Conservation (phyloP, 2,329 filamentous ascomycete genomes). For the Diaporthe sp. region DNA sequence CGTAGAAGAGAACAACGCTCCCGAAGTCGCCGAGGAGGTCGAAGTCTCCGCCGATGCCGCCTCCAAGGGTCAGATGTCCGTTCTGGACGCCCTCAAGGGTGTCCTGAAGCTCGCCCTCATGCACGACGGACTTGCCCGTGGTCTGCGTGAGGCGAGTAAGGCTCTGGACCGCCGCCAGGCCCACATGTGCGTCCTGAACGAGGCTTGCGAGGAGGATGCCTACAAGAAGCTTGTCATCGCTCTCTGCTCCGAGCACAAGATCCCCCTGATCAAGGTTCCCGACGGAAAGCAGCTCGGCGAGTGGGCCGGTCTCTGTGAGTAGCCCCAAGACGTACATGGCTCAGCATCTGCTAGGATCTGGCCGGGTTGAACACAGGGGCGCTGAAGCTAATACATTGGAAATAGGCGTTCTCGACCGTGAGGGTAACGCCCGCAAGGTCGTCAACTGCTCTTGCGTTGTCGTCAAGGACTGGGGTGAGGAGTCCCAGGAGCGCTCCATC, state of each 20-base stretch:
- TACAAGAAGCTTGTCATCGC: slow-evolving; percentile 99
- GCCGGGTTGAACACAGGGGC: neutral
- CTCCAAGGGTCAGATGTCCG: slow-evolving; percentile 93
- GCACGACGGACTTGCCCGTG: slow-evolving; percentile 99
- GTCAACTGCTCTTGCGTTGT: slow-evolving; percentile 99
- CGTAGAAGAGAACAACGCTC: slow-evolving; percentile 98
- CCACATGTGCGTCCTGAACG: slow-evolving; percentile 99
- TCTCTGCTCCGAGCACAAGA: slow-evolving; percentile 99
- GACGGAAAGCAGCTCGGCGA: slow-evolving; percentile 99
- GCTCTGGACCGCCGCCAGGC: slow-evolving; percentile 98
- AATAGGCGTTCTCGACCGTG: slow-evolving; percentile 95
- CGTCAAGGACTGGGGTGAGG: slow-evolving; percentile 99
- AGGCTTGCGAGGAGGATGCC: slow-evolving; percentile 99
- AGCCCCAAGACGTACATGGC: slow-evolving; percentile 22
- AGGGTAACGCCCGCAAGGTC: slow-evolving; percentile 99
- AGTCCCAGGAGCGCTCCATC: slow-evolving; percentile 98
- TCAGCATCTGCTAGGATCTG: neutral
- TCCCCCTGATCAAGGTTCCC: slow-evolving; percentile 99
- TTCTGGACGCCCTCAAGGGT: slow-evolving; percentile 98
- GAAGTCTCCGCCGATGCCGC: slow-evolving; percentile 94
- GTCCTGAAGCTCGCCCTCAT: slow-evolving; percentile 98
- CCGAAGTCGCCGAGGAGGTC: slow-evolving; percentile 89
- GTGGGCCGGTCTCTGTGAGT: slow-evolving; percentile 99
- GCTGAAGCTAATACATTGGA: slow-evolving; percentile 32
- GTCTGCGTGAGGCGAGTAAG: slow-evolving; percentile 98